Base-by-base conservation (phyloP, 2,329 filamentous ascomycete species). In the Penicillium sp. region DNA sequence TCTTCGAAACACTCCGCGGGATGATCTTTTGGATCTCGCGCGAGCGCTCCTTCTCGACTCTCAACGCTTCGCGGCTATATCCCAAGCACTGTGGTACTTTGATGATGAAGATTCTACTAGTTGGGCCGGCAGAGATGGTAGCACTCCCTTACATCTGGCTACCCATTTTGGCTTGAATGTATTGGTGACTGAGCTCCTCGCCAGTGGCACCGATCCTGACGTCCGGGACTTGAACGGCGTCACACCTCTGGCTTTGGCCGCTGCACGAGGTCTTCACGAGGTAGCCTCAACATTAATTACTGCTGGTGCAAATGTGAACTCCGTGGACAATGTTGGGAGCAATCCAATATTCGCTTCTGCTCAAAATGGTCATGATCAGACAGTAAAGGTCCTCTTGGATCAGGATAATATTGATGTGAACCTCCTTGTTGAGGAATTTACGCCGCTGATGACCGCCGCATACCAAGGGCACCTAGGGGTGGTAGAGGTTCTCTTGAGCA, bases 111-210 rank as follows among this genome's bases (percentile, higher is more conserved):
- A 49, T 30, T 56, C 54, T 13, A 33, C 54, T 22, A 56, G 54
- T 14, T 56, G 54, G 54, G 45, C 54, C 33, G 54, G 54, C 14
- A 56, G 40, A 22, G 54, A 56, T 37, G 54, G 54, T 4, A 56
- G 54, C 14, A 56, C 54, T 19, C 33, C 54, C 7, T 25, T 56
- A 10, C 54, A 56, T n/a, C 43, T 56, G 25, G 54, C 45, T 19
- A 40, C 54, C 30, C 43, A 56, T n/a, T 49, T 56, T 16, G 54
- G 54, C 13, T 30, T 56, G 33, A 56, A 56, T n/a, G 40, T 30
- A 10, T 33, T 56, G 54, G 54, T 40, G 33, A 16, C 38, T 11
- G 54, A 56, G 43, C 43, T 56, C 19, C 54, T 56, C 2, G 43
- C 22, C 14, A 28, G 35, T 56, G 54, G 54, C 2, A 49, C 49